A percentile compares a stretch with the other conserved stretches of the same genome.
Evolutionary conservation across 1,139 yeast genomes (phyloP).

Genomic region (Protomyces inundatus): DNA sequence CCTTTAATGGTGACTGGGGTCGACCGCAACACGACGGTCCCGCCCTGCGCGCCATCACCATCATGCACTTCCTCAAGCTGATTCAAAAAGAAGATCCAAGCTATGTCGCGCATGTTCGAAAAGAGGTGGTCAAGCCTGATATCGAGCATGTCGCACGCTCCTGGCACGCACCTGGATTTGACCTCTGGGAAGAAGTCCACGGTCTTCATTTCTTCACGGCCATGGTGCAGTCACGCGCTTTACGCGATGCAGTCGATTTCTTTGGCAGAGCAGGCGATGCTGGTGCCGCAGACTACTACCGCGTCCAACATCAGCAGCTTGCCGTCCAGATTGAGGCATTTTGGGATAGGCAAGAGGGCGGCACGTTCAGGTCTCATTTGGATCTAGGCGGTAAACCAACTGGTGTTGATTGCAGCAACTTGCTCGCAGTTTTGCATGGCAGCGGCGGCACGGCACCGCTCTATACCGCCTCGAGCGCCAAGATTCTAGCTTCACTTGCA

Average conservation of each 20-base stretch:
- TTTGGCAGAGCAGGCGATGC: constrained; percentile 44
- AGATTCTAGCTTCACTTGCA: constrained; percentile 34
- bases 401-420: constrained; percentile 75
- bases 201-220: constrained; percentile 75
- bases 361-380: constrained; percentile 69
- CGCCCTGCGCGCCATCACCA: constrained; percentile 65
- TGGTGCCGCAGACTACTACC: constrained; percentile 38
- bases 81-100: constrained; percentile 41
- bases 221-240: constrained; percentile 64
- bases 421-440: constrained; percentile 55
- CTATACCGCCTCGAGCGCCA: constrained; percentile 37
- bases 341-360: constrained; percentile 42
- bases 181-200: constrained; percentile 85
- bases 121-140: constrained; percentile 57
- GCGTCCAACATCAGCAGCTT: constrained; percentile 38
- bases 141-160: constrained; percentile 54
- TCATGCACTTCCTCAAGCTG: constrained; percentile 51
- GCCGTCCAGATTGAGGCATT: constrained; percentile 40
- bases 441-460: constrained; percentile 31
- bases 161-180: constrained; percentile 71
- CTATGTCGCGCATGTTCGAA: constrained; percentile 38
- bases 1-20: constrained; percentile 73
- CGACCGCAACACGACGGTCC: constrained; percentile 92
- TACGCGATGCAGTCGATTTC: constrained; percentile 53
- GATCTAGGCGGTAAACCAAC: constrained; percentile 45